Base-by-base conservation (phyloP, 148 eudicot genomes). In the Fagopyrum homotropicum region DNA sequence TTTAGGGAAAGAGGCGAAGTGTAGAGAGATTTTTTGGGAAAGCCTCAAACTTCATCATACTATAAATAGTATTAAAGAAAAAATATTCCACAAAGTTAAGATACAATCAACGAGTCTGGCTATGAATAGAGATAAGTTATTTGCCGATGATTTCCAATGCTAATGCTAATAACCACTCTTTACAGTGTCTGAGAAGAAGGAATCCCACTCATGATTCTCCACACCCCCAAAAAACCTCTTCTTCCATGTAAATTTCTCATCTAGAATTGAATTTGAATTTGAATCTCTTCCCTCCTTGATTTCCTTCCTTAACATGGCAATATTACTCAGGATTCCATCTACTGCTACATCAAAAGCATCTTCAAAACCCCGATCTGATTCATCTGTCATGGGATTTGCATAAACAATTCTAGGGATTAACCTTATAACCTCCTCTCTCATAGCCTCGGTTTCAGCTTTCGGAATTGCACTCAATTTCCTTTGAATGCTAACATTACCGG, bases 321-420 rank as follows among this genome's bases (percentile, higher is more conserved):
- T 77, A 16, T 75, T 80, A 29, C 80, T 68, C 12, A 86, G 72
- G 60, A 82, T 71, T 29, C 82, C 74, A 48, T 74, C 22, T 7
- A 95, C 99, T 40, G 99, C 85, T 48, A 91, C 87, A 75, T 95
- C 99, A 72, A 95, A 95, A 0, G 99, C 99, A 75, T 95, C 97
- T 76, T 82, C 79, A 14, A 84, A 73, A 26, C 97, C 85, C 85
- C 44, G 60, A 64, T 89, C 91, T 64, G 83, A 76, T 82, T 77
- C 75, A 57, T 89, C 90, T n/a, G 92, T 90, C 5, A 89, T 84
- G 74, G 97, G 99, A 85, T 95, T 97, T 8, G 97, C 99, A 61
- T 95, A 95, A 52, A 90, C 82, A 69, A 95, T 59, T 75, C 76
- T 77, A 1, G 99, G 99, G 45, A 95, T 92, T n/a, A 95, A 87